These are phyloP conservation scores for Phytomonas serpens DNA, from an alignment of 208 protist species.

Conservation along the genomic window DNA sequence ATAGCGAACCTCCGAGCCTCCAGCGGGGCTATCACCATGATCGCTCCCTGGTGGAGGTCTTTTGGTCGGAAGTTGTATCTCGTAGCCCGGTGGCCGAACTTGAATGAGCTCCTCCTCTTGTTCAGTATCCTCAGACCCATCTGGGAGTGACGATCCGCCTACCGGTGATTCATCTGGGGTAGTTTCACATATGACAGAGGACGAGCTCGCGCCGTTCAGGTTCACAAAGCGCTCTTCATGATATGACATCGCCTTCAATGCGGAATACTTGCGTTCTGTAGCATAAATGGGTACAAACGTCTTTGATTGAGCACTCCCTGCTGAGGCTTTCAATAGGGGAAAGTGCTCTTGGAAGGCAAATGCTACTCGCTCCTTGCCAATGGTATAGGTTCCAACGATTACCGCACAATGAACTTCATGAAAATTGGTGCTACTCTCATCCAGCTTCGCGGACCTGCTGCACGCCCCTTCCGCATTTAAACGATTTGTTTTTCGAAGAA, in stretches of 20 bases:
- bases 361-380: slow-evolving; percentile 87
- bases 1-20: slow-evolving; percentile 2
- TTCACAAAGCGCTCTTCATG: slow-evolving; percentile 7
- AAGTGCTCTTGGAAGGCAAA: slow-evolving; percentile 68
- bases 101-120: neutral
- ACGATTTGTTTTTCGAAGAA: slow-evolving; percentile 8
- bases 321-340: slow-evolving; percentile 3
- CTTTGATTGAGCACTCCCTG: neutral
- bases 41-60: neutral
- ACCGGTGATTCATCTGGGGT: neutral
- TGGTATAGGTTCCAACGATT: slow-evolving; percentile 86
- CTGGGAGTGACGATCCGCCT: neutral
- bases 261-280: slow-evolving; percentile 18
- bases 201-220: neutral
- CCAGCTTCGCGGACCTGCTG: neutral
- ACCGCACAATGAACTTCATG: slow-evolving; percentile 41
- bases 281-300: slow-evolving; percentile 30
- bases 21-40: neutral
- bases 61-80: neutral
- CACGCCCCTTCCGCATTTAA: neutral
- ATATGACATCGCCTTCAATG: slow-evolving; percentile 5
- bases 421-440: neutral
- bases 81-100: neutral
- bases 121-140: neutral
- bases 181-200: neutral